Evolutionary conservation across 2,329 filamentous ascomycete genomes (phyloP).

Genomic region (Chalaropsis ovoidea): DNA sequence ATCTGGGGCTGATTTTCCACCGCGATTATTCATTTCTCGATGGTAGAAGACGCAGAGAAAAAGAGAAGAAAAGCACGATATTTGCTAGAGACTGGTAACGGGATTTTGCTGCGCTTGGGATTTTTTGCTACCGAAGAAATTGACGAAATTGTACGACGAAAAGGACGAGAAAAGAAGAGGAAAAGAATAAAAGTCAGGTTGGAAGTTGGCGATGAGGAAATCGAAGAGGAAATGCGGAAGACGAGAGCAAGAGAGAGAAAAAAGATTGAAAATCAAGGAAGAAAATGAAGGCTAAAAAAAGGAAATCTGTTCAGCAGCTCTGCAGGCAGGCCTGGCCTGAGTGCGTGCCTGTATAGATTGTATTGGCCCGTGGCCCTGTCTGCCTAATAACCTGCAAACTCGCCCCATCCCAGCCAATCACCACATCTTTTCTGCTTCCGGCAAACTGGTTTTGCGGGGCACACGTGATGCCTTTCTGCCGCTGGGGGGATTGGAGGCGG

Average conservation of each 20-base stretch:
- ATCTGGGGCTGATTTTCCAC: constrained; percentile 96
- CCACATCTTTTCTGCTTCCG: background rate
- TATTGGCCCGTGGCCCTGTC: background rate
- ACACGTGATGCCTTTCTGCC: constrained; percentile 11
- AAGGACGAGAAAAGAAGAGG: background rate
- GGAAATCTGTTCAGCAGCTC: constrained; percentile 15
- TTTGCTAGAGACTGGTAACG: constrained; percentile 9
- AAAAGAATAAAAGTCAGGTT: constrained; percentile 2
- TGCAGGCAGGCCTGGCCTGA: background rate
- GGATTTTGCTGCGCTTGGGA: background rate
- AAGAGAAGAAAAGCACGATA: background rate
- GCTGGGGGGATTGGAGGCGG: background rate
- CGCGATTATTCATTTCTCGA: constrained; percentile 93
- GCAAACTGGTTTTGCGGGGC: constrained; percentile 16
- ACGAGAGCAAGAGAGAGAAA: constrained; percentile 1
- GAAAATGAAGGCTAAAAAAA: constrained; percentile 18
- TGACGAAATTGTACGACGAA: background rate
- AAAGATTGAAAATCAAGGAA: constrained; percentile 18
- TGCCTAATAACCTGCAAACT: background rate
- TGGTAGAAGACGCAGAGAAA: constrained; percentile 17
- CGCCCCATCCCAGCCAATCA: constrained; percentile 13
- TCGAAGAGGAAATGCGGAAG: constrained; percentile 14
- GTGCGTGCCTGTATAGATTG: background rate
- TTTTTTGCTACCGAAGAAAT: constrained; percentile 12
- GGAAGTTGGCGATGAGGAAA: background rate